Base-by-base conservation (phyloP, 1,284 basidiomycete genomes). In the Marasmius sp. region DNA sequence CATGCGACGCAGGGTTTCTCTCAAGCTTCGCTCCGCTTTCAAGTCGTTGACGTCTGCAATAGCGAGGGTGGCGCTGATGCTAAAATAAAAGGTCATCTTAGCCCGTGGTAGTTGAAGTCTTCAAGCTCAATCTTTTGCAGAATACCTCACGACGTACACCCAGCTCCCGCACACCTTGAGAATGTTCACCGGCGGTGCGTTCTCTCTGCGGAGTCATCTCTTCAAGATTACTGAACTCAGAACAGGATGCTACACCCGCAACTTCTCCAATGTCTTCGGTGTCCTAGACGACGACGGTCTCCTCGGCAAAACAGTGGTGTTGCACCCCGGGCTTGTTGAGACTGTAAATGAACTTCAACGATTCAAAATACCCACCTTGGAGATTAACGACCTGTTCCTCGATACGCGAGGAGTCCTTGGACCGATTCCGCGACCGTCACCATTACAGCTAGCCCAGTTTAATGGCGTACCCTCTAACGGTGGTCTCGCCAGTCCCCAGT, bases 91-190 rank as follows among this genome's bases (percentile, higher is more conserved):
- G 91, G 92, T 91, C 39, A 11, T 22, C 20, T 37, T 14, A 47
- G 34, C 58, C 18, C 58, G 45, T 47, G 22, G 43, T 43, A 38
- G 22, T 14, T 45, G 34, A 52, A 56, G 1, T 9, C 18, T 49
- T 16, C 33, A 18, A 33, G 51, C 64, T 54, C 45, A 47, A 57
- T 54, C 60, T 33, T 57, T 37, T 47, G 43, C 67, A 93, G 92
- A 92, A 72, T 86, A 91, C 70, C 74, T 94, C 43, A 82, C 88
- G 72, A 88, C 90, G n/a, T 93, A 87, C 71, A 79, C 84, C 51
- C 81, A 83, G 62, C 88, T 93, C 68, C 84, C 87, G 9, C 91
- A 93, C 71, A 93, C 89, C 38, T 77, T 88, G 53, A 85, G 86
- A 54, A 78, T 94, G 50, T 88, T 92, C 72, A 82, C 92, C 70